Percentiles rank a stretch among this genome's conserved stretches.
Evolutionary conservation across 2,329 filamentous ascomycete genomes (phyloP).

Genomic region (Diaporthe ampelina): DNA sequence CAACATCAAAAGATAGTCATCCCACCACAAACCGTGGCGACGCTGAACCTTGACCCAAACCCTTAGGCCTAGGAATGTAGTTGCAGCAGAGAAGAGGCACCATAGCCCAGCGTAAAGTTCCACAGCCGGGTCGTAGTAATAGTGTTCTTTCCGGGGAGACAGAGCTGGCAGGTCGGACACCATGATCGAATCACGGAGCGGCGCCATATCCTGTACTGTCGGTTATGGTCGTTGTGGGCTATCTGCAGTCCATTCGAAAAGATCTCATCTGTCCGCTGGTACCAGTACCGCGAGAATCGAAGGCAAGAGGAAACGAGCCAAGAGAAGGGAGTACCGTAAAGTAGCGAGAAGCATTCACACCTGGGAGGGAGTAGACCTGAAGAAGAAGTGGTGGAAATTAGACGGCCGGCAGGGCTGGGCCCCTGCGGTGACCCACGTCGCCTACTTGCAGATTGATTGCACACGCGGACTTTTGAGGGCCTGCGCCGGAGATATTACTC

Average conservation of each 20-base stretch:
- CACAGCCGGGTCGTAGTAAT: constrained; percentile 39
- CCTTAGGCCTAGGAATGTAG: constrained; percentile 49
- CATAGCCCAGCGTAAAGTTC: constrained; percentile 53
- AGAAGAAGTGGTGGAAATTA: constrained; percentile 19
- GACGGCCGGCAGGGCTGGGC: background rate
- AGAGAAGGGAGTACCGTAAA: background rate
- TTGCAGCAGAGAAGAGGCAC: constrained; percentile 51
- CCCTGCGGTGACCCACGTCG: constrained; percentile 16
- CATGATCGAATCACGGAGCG: constrained; percentile 36
- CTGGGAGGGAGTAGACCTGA: background rate
- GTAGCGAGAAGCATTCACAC: background rate
- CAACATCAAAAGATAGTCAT: constrained; percentile 55
- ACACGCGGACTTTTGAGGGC: constrained; percentile 7
- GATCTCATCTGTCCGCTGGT: constrained; percentile 1
- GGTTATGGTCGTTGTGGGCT: background rate
- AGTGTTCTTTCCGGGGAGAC: constrained; percentile 25
- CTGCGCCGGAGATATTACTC: background rate
- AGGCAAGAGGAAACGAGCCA: background rate
- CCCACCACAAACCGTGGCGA: constrained; percentile 50
- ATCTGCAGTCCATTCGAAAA: background rate
- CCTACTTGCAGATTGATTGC: constrained; percentile 15
- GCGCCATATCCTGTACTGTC: constrained; percentile 32
- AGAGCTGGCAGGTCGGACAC: background rate
- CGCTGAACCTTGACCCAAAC: constrained; percentile 54
- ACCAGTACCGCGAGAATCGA: constrained; percentile 33